These are phyloP conservation scores for Penicillium silybi DNA, from an alignment of 495 filamentous ascomycete genomes.

Conservation along the genomic window DNA sequence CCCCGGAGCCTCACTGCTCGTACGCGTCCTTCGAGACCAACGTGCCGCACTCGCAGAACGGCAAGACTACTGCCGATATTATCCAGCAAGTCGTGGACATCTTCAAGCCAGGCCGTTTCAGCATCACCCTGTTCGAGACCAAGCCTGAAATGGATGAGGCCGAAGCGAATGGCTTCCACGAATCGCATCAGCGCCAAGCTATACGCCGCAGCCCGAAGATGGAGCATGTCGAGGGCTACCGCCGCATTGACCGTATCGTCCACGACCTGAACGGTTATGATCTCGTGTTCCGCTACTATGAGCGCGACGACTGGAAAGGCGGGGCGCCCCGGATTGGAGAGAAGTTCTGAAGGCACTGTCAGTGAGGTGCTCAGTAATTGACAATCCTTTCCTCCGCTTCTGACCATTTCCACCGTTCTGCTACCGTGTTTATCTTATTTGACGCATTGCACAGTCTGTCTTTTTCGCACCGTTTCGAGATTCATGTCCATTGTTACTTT, in stretches of 20 bases:
- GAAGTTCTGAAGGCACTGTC: slow-evolving; percentile 29
- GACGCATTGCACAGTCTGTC: not conserved
- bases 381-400: not conserved
- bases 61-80: slow-evolving; percentile 83
- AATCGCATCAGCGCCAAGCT: slow-evolving; percentile 45
- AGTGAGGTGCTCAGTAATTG: not conserved
- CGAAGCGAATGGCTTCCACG: slow-evolving; percentile 33
- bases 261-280: slow-evolving; percentile 98
- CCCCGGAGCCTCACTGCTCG: slow-evolving; percentile 95
- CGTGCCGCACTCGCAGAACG: slow-evolving; percentile 84
- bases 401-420: slow-evolving; percentile 16
- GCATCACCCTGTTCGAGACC: slow-evolving; percentile 93
- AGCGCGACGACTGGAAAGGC: slow-evolving; percentile 86
- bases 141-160: slow-evolving; percentile 52
- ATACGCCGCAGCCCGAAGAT: slow-evolving; percentile 59
- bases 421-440: not conserved
- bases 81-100: slow-evolving; percentile 92
- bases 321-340: slow-evolving; percentile 72
- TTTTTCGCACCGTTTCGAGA: not conserved
- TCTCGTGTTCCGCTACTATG: slow-evolving; percentile 94
- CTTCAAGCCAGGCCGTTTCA: slow-evolving; percentile 95
- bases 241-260: slow-evolving; percentile 88
- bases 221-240: slow-evolving; percentile 84
- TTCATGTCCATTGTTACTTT: not conserved
- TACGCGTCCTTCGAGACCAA: slow-evolving; percentile 99